A percentile compares a stretch with the other conserved stretches of the same genome.
These are phyloP conservation scores for Botrytis porri DNA, from an alignment of 2,329 filamentous ascomycete genomes.

Conservation along the genomic window DNA sequence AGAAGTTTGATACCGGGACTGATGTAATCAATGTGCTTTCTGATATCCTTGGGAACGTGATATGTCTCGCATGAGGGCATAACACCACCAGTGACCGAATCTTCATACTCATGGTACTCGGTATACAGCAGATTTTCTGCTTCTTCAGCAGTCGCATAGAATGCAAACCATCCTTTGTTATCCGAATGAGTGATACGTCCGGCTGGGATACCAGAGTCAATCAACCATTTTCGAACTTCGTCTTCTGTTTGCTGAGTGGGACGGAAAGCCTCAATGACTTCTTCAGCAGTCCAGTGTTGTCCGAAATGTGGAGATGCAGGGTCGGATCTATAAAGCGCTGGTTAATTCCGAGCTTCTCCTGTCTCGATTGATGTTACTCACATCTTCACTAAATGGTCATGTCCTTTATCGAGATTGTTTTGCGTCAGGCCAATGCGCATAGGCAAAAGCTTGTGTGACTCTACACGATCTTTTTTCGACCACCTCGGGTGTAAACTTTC, in stretches of 20 bases:
- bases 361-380: slow-evolving; percentile 21
- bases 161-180: slow-evolving; percentile 42
- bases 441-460: slow-evolving; percentile 28
- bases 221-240: slow-evolving; percentile 39
- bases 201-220: slow-evolving; percentile 35
- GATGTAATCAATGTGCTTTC: slow-evolving; percentile 51
- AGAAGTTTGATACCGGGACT: slow-evolving; percentile 45
- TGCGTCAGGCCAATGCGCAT: slow-evolving; percentile 33
- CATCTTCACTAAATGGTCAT: slow-evolving; percentile 33
- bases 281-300: slow-evolving; percentile 38
- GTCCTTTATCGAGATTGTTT: slow-evolving; percentile 28
- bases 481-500: slow-evolving; percentile 26
- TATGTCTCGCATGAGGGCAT: slow-evolving; percentile 41
- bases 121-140: slow-evolving; percentile 41
- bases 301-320: slow-evolving; percentile 37
- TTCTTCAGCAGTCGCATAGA: slow-evolving; percentile 39
- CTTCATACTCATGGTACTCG: slow-evolving; percentile 43
- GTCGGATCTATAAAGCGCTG: slow-evolving; percentile 27
- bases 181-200: slow-evolving; percentile 38
- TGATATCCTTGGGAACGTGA: slow-evolving; percentile 47
- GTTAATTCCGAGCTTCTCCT: neutral
- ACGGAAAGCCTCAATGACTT: slow-evolving; percentile 38
- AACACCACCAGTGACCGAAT: slow-evolving; percentile 39
- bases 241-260: slow-evolving; percentile 37
- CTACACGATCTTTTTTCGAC: slow-evolving; percentile 29